Percentiles rank a stretch among this genome's conserved stretches.
These are phyloP conservation scores for Paragyromitra xinjiangensis DNA, from an alignment of 495 filamentous ascomycete species.

Conservation along the genomic window DNA sequence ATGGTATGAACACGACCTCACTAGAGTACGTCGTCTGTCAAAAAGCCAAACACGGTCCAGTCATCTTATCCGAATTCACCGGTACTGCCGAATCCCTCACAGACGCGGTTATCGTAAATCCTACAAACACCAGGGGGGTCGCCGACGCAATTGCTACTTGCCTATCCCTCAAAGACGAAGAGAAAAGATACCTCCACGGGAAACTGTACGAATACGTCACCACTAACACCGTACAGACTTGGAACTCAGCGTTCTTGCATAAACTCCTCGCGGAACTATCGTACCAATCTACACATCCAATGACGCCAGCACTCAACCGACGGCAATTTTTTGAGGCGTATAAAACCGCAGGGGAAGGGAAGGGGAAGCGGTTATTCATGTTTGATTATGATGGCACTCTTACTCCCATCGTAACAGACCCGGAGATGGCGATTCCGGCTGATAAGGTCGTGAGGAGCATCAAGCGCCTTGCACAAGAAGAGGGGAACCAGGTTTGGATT, in stretches of 20 bases:
- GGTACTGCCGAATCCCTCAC: slow-evolving; percentile 86
- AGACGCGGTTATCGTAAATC: slow-evolving; percentile 91
- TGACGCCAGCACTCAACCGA: slow-evolving; percentile 82
- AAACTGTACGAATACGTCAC: slow-evolving; percentile 83
- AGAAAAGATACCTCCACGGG: slow-evolving; percentile 67
- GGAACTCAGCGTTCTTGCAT: slow-evolving; percentile 79
- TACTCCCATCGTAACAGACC: slow-evolving; percentile 93
- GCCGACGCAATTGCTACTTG: slow-evolving; percentile 81
- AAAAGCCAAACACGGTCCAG: slow-evolving; percentile 78
- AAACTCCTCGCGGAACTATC: slow-evolving; percentile 79
- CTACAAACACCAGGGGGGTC: slow-evolving; percentile 85
- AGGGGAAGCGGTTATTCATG: slow-evolving; percentile 82
- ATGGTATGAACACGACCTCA: slow-evolving; percentile 97
- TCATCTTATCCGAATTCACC: slow-evolving; percentile 95
- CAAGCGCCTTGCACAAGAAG: slow-evolving; percentile 78
- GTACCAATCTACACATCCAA: slow-evolving; percentile 75
- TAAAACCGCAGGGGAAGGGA: slow-evolving; percentile 62
- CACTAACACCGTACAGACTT: slow-evolving; percentile 80
- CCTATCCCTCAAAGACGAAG: slow-evolving; percentile 72
- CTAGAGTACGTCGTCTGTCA: slow-evolving; percentile 93
- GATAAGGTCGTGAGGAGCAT: slow-evolving; percentile 80
- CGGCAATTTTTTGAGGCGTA: slow-evolving; percentile 74
- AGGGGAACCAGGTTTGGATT: slow-evolving; percentile 92
- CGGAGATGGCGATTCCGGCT: slow-evolving; percentile 83
- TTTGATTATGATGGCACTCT: slow-evolving; percentile 98